phyloP scores from a whole-genome alignment of 306 rosid genomes.

The Senna siamea region DNA sequence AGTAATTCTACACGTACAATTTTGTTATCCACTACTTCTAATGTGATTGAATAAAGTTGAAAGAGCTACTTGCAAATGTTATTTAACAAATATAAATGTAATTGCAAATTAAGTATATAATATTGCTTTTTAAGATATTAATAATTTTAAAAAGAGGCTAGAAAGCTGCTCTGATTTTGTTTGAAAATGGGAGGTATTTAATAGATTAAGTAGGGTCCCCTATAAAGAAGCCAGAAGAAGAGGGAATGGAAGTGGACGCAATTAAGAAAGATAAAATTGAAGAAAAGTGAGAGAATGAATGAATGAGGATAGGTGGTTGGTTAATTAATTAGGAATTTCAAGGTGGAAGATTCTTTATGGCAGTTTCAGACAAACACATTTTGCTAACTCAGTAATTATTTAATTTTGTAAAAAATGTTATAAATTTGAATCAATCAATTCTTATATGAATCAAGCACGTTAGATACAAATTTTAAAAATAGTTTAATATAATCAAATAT shows the following conservation, averaged over 20 bases:
- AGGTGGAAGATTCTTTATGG: slow-evolving; percentile 40
- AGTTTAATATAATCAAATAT: too few species aligned
- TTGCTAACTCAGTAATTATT: slow-evolving; percentile 18
- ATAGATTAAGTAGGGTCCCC: neutral
- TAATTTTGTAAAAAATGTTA: slow-evolving; percentile 4
- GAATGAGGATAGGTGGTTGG: neutral
- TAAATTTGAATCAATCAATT: too few species aligned
- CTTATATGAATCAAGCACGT: too few species aligned
- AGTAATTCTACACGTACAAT: too few species aligned
- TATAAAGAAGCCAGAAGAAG: neutral
- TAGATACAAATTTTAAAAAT: too few species aligned
- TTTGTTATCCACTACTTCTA: too few species aligned
- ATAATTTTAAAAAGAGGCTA: too few species aligned
- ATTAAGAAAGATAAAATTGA: neutral
- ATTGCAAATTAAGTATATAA: neutral
- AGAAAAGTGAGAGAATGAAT: neutral
- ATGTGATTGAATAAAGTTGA: too few species aligned
- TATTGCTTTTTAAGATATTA: neutral
- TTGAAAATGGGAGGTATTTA: neutral
- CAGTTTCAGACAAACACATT: slow-evolving; percentile 40
- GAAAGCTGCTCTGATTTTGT: slow-evolving; percentile 4
- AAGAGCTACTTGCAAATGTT: too few species aligned
- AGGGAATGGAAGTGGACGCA: neutral
- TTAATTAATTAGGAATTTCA: slow-evolving; percentile 33
- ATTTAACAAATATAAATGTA: neutral